Percentiles rank a stretch among this genome's conserved stretches.
Evolutionary conservation across 2,329 filamentous ascomycete genomes (phyloP).

Genomic region (Xylaria sp.): DNA sequence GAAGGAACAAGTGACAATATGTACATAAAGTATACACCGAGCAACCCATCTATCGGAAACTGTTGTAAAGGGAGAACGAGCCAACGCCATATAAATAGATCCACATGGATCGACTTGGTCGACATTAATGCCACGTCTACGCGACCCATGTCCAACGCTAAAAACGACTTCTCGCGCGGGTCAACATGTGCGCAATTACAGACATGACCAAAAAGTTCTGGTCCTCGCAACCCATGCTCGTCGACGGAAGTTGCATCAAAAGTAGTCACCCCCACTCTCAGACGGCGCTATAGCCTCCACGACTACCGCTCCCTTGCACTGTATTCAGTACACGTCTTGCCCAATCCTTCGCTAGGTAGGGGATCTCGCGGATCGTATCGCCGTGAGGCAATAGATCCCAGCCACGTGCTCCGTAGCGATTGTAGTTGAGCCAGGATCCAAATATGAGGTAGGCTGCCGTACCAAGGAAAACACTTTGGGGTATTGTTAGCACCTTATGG

Average conservation of each 20-base stretch:
- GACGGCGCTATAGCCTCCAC: conserved; percentile 95
- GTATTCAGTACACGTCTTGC: conserved; percentile 81
- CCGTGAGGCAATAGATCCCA: conserved; percentile 96
- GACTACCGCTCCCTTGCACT: conserved; percentile 82
- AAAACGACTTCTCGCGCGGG: conserved; percentile 9
- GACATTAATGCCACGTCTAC: conserved; percentile 20
- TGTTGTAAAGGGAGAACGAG: conserved; percentile 2
- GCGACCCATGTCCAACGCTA: conserved; percentile 2
- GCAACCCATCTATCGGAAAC: conserved; percentile 19
- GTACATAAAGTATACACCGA: conserved; percentile 32
- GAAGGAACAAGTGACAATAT: conserved; percentile 18
- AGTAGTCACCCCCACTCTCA: conserved; percentile 51
- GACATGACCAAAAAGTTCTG: background rate
- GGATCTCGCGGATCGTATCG: conserved; percentile 90
- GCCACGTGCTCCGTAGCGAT: conserved; percentile 91
- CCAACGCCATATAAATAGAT: conserved; percentile 17
- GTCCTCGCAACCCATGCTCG: background rate
- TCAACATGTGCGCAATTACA: conserved; percentile 10
- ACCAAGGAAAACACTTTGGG: conserved; percentile 81
- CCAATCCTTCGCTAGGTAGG: conserved; percentile 93
- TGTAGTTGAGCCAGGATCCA: conserved; percentile 99
- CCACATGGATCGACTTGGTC: conserved; percentile 9
- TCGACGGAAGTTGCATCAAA: conserved; percentile 1
- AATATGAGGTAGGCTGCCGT: conserved; percentile 94
- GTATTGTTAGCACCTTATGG: conserved; percentile 37